phyloP scores from a whole-genome alignment of 2,329 filamentous ascomycete genomes.

The Colletotrichum gloeosporioides region DNA sequence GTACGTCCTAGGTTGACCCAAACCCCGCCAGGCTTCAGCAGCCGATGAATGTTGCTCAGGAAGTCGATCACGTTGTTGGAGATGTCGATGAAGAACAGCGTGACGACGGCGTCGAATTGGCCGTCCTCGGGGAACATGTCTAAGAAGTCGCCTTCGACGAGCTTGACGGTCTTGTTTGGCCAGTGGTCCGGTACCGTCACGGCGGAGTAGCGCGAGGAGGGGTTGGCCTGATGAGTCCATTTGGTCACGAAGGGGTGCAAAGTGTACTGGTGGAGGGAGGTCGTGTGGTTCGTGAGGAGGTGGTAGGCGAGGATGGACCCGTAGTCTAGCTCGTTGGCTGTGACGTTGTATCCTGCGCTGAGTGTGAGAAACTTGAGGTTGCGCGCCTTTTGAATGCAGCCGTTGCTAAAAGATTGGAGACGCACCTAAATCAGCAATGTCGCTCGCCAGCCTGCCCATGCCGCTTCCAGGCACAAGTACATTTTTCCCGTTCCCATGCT shows the following conservation, averaged over 20 bases:
- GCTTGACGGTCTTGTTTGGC: neutral
- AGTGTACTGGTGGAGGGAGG: neutral
- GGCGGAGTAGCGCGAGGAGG: slow-evolving; percentile 24
- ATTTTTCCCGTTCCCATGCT: too few species aligned
- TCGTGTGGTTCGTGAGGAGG: neutral
- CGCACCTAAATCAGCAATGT: neutral
- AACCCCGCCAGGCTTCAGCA: neutral
- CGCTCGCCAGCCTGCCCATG: neutral
- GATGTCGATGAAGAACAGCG: neutral
- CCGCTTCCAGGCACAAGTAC: neutral
- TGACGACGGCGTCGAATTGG: neutral
- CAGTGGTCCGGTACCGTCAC: neutral
- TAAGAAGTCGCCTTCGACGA: neutral
- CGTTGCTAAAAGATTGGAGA: neutral
- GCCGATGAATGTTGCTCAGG: neutral
- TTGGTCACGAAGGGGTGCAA: neutral
- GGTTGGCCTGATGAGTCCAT: slow-evolving; percentile 20
- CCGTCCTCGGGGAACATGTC: neutral
- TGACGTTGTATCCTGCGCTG: neutral
- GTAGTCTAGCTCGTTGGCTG: neutral
- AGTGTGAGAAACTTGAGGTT: neutral
- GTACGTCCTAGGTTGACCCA: neutral
- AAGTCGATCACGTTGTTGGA: neutral
- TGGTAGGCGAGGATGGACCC: neutral
- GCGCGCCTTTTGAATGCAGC: neutral